Conservation (phyloP, 2,329 filamentous ascomycete genomes). For the Lecanosticta acicola region DNA sequence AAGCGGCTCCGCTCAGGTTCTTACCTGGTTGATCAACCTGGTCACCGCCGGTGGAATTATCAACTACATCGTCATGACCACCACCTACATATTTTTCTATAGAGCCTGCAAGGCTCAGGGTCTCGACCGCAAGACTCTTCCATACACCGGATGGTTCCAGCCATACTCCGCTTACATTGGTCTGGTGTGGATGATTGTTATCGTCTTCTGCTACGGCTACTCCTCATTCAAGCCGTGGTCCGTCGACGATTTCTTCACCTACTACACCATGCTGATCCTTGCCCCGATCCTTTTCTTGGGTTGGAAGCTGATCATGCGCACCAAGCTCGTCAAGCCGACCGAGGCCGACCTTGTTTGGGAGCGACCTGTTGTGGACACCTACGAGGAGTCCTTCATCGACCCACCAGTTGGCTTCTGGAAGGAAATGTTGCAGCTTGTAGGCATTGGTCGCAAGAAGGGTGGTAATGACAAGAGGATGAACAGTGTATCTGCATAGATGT, state of each 20-base stretch:
- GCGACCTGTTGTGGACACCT: conserved; percentile 54
- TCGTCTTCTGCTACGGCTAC: conserved; percentile 51
- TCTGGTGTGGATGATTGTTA: conserved; percentile 20
- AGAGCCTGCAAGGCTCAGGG: conserved; percentile 47
- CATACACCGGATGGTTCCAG: conserved; percentile 52
- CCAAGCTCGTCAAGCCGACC: conserved; percentile 47
- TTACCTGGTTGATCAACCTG: conserved; percentile 45
- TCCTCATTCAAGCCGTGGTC: conserved; percentile 42
- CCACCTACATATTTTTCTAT: conserved; percentile 54
- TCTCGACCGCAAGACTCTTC: conserved; percentile 48
- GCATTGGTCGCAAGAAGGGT: conserved; percentile 24
- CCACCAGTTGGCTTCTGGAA: conserved; percentile 51
- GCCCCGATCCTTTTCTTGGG: conserved; percentile 49
- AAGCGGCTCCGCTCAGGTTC: conserved; percentile 24
- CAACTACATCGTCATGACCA: conserved; percentile 56
- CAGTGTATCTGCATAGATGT: conserved; percentile 4
- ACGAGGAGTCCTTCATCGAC: conserved; percentile 48
- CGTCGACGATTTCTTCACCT: conserved; percentile 39
- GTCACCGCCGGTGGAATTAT: conserved; percentile 53
- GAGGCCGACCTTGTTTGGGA: conserved; percentile 60
- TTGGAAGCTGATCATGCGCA: conserved; percentile 62
- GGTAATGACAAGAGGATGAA: conserved; percentile 6
- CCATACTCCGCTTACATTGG: conserved; percentile 46
- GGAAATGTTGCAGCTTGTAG: conserved; percentile 45
- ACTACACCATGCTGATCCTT: conserved; percentile 54